A percentile compares a stretch with the other conserved stretches of the same genome.
Conservation (phyloP, 176 grass and related monocot genomes). For the Avena eriantha region DNA sequence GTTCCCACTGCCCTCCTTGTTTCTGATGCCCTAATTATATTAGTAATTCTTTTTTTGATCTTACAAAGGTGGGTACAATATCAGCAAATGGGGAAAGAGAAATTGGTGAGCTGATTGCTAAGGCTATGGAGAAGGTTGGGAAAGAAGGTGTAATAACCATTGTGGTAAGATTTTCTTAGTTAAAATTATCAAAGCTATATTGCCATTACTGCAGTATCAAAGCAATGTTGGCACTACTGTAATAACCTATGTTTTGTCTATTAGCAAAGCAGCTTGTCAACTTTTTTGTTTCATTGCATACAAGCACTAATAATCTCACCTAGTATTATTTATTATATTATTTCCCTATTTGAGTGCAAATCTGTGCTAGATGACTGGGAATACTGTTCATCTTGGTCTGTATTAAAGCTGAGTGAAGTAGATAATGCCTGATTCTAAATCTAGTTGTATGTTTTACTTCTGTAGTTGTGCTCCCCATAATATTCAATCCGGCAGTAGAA, state of each 20-base stretch:
- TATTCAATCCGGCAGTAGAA: background rate
- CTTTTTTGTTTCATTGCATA: background rate
- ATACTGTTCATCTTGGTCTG: background rate
- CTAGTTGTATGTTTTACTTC: background rate
- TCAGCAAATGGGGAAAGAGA: slow-evolving; percentile 97
- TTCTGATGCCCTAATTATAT: slow-evolving; percentile 34
- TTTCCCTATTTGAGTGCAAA: background rate
- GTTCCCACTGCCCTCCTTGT: slow-evolving; percentile 37
- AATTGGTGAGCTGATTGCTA: slow-evolving; percentile 96
- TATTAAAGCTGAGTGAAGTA: background rate
- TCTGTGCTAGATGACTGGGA: background rate
- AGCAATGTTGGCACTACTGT: too few relatives aligned
- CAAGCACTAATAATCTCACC: background rate
- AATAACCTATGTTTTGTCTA: background rate
- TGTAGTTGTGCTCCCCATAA: background rate
- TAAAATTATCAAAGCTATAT: background rate
- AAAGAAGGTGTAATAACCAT: slow-evolving; percentile 99
- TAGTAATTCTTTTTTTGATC: slow-evolving; percentile 19
- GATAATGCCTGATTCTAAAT: background rate
- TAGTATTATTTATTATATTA: background rate
- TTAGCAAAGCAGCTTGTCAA: background rate
- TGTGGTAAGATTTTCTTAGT: slow-evolving; percentile 59
- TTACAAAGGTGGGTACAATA: slow-evolving; percentile 92
- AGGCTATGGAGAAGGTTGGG: slow-evolving; percentile 99
- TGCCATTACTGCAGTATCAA: background rate